phyloP scores from a whole-genome alignment of 1,284 basidiomycete genomes.

The Ceratobasidium sp. region DNA sequence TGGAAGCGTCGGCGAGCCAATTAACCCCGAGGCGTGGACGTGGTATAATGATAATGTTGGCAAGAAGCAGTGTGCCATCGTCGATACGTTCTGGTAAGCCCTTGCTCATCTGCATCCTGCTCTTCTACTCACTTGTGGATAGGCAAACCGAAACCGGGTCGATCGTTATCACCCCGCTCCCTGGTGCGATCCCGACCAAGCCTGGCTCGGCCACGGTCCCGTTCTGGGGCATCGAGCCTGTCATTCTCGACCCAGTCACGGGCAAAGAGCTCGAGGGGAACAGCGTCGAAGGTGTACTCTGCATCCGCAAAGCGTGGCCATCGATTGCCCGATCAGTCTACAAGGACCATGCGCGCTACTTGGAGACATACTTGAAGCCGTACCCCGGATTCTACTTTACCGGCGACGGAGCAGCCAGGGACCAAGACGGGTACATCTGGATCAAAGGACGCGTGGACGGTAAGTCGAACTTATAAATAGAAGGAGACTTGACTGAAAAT shows the following conservation, averaged over 20 bases:
- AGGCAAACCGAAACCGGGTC: constrained; percentile 98
- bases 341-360: constrained; percentile 89
- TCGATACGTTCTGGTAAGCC: constrained; percentile 88
- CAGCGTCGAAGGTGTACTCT: constrained; percentile 92
- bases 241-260: constrained; percentile 84
- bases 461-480: constrained; percentile 56
- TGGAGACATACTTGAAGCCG: constrained; percentile 96
- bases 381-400: constrained; percentile 94
- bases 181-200: constrained; percentile 95
- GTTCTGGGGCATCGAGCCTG: constrained; percentile 95
- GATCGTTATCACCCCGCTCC: constrained; percentile 94
- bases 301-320: constrained; percentile 90
- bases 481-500: neutral
- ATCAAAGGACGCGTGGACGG: constrained; percentile 98
- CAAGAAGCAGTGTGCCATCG: constrained; percentile 88
- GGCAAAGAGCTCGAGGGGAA: constrained; percentile 83
- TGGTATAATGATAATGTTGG: constrained; percentile 99
- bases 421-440: constrained; percentile 97
- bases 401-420: constrained; percentile 94
- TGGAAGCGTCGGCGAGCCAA: constrained; percentile 96
- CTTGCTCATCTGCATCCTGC: constrained; percentile 19
- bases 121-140: constrained; percentile 37
- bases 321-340: constrained; percentile 95
- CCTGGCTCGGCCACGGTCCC: constrained; percentile 96
- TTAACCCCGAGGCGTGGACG: constrained; percentile 99